Conservation (phyloP, 768 basidiomycete species). For the Pulveroboletus sp. region DNA sequence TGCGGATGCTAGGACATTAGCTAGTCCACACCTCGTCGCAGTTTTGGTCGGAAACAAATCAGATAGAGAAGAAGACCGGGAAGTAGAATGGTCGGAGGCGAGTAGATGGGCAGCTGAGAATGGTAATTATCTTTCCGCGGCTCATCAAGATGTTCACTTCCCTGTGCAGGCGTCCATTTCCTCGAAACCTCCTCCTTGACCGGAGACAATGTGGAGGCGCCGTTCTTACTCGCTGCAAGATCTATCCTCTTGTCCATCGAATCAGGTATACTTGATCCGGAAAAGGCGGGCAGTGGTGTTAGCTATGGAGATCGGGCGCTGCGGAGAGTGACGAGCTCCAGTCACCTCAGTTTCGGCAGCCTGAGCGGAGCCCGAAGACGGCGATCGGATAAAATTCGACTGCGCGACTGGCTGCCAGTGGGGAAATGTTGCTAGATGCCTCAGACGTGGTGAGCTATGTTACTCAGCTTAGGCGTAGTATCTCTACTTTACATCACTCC, state of each 20-base stretch:
- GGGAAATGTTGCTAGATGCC: slow-evolving; percentile 59
- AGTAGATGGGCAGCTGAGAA: slow-evolving; percentile 96
- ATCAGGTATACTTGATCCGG: slow-evolving; percentile 86
- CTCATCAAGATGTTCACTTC: slow-evolving; percentile 6
- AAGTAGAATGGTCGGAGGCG: slow-evolving; percentile 95
- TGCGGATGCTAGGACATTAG: slow-evolving; percentile 88
- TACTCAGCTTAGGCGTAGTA: slow-evolving; percentile 6
- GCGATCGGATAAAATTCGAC: slow-evolving; percentile 53
- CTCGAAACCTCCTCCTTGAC: slow-evolving; percentile 89
- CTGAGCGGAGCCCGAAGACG: slow-evolving; percentile 64
- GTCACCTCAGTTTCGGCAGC: slow-evolving; percentile 82
- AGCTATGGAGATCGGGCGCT: slow-evolving; percentile 94
- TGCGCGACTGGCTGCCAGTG: slow-evolving; percentile 58
- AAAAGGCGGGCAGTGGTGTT: slow-evolving; percentile 91
- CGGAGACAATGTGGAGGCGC: slow-evolving; percentile 92
- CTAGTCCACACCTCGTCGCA: slow-evolving; percentile 84
- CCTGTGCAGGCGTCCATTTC: slow-evolving; percentile 77
- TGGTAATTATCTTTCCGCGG: slow-evolving; percentile 41
- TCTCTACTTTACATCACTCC: slow-evolving; percentile 7
- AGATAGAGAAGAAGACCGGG: slow-evolving; percentile 89
- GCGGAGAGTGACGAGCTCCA: slow-evolving; percentile 87
- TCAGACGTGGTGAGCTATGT: slow-evolving; percentile 15
- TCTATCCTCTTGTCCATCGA: slow-evolving; percentile 89
- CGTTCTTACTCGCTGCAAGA: slow-evolving; percentile 83
- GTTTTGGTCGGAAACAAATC: slow-evolving; percentile 95